These are phyloP conservation scores for Penicillium crystallinum DNA, from an alignment of 495 filamentous ascomycete genomes.

Conservation along the genomic window DNA sequence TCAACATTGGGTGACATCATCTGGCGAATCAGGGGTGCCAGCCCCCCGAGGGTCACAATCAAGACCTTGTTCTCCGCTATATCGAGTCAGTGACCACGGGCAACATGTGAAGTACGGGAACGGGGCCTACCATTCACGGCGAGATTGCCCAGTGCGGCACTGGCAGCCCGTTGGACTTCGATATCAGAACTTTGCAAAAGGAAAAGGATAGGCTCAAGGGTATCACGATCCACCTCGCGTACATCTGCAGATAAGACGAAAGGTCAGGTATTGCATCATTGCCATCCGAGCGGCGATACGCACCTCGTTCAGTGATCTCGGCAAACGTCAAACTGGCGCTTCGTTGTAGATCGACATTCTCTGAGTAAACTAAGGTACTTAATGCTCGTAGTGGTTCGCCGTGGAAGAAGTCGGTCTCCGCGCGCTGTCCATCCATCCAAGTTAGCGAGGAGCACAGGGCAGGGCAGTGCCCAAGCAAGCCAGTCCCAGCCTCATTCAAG, in stretches of 20 bases:
- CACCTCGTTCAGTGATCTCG: slow-evolving; percentile 97
- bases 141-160: slow-evolving; percentile 91
- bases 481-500: neutral
- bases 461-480: neutral
- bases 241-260: slow-evolving; percentile 62
- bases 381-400: slow-evolving; percentile 93
- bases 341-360: slow-evolving; percentile 96
- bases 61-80: slow-evolving; percentile 96
- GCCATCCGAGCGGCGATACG: slow-evolving; percentile 17
- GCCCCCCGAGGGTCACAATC: slow-evolving; percentile 86
- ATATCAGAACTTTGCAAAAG: slow-evolving; percentile 92
- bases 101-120: slow-evolving; percentile 1
- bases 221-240: slow-evolving; percentile 88
- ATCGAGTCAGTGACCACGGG: slow-evolving; percentile 38
- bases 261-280: slow-evolving; percentile 12
- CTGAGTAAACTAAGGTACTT: slow-evolving; percentile 93
- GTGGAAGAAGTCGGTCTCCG: slow-evolving; percentile 95
- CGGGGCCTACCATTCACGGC: slow-evolving; percentile 82
- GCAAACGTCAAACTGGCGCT: slow-evolving; percentile 98
- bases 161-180: slow-evolving; percentile 94
- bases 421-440: slow-evolving; percentile 55
- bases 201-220: slow-evolving; percentile 91
- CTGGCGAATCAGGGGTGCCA: slow-evolving; percentile 88
- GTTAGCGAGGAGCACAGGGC: slow-evolving; percentile 9
- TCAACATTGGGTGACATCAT: slow-evolving; percentile 99